phyloP scores from a whole-genome alignment of 2,329 filamentous ascomycete genomes.

The Uncinocarpus reesii region DNA sequence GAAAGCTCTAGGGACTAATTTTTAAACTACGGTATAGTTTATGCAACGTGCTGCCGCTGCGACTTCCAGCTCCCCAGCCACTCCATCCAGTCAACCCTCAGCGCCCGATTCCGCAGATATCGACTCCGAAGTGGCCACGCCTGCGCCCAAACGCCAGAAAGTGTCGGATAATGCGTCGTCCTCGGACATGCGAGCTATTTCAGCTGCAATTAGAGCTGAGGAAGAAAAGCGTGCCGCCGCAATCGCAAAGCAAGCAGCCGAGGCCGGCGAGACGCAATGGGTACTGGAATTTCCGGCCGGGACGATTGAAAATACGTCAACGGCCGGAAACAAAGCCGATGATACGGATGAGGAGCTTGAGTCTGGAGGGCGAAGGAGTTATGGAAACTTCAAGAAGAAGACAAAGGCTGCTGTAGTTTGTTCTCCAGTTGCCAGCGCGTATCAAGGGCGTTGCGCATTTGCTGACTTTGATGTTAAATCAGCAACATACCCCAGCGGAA shows the following conservation, averaged over 20 bases:
- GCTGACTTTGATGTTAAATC: neutral
- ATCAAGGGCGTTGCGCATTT: no score
- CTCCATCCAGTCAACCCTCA: constrained; percentile 37
- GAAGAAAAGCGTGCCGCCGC: constrained; percentile 34
- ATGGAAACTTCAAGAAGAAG: constrained; percentile 33
- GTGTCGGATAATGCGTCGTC: constrained; percentile 24
- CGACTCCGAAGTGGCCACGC: constrained; percentile 38
- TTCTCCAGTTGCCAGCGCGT: neutral
- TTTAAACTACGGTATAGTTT: constrained; percentile 44
- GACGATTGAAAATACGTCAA: constrained; percentile 11
- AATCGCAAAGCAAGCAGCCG: constrained; percentile 32
- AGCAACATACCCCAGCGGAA: neutral
- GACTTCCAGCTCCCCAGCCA: constrained; percentile 38
- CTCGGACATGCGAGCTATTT: constrained; percentile 33
- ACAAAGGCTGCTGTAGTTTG: constrained; percentile 14
- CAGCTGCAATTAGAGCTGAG: constrained; percentile 33
- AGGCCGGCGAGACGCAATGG: constrained; percentile 38
- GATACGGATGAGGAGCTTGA: constrained; percentile 21
- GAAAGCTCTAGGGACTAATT: neutral
- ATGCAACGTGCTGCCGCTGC: constrained; percentile 79
- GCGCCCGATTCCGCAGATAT: constrained; percentile 46
- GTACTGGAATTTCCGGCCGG: constrained; percentile 29
- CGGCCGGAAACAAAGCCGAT: neutral
- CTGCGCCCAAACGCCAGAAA: constrained; percentile 31
- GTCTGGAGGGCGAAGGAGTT: constrained; percentile 29